Percentiles rank a stretch among this genome's conserved stretches.
These are phyloP conservation scores for Entonaema liquescens DNA, from an alignment of 495 filamentous ascomycete species.

Conservation along the genomic window DNA sequence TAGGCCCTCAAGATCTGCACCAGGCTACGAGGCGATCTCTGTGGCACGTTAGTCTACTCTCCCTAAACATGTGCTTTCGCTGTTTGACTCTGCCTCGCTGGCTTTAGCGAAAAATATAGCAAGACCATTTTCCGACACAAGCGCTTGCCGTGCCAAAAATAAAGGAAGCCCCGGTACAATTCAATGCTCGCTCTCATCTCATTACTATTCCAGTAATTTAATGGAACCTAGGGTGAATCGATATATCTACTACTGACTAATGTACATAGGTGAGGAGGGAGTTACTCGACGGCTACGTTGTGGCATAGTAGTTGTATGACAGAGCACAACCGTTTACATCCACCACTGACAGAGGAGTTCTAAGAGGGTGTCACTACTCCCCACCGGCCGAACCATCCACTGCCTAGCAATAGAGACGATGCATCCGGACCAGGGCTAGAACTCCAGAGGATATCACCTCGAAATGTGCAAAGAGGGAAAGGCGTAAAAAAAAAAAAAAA, in stretches of 20 bases:
- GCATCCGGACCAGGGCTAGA: constrained; percentile 17
- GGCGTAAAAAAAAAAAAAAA: constrained; percentile 6
- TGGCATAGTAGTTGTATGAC: constrained; percentile 14
- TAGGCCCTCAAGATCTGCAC: constrained; percentile 33
- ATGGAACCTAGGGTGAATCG: constrained; percentile 2
- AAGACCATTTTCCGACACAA: not conserved
- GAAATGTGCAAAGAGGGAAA: constrained; percentile 1
- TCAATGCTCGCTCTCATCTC: constrained; percentile 1
- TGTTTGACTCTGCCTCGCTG: not conserved
- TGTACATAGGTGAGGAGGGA: not conserved
- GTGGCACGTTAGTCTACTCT: constrained; percentile 25
- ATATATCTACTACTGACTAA: constrained; percentile 10
- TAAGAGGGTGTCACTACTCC: constrained; percentile 17
- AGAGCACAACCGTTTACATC: constrained; percentile 21
- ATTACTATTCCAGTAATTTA: constrained; percentile 8
- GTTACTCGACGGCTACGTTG: constrained; percentile 30
- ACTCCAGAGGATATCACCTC: constrained; percentile 16
- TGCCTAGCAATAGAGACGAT: constrained; percentile 10
- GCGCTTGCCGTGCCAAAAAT: constrained; percentile 3
- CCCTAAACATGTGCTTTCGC: constrained; percentile 1
- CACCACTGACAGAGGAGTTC: constrained; percentile 15
- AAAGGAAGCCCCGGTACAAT: not conserved
- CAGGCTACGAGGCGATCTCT: constrained; percentile 36
- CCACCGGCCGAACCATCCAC: constrained; percentile 9
- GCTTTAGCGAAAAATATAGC: constrained; percentile 7